Conservation (phyloP, 306 rosid genomes). For the Psophocarpus tetragonolobus region DNA sequence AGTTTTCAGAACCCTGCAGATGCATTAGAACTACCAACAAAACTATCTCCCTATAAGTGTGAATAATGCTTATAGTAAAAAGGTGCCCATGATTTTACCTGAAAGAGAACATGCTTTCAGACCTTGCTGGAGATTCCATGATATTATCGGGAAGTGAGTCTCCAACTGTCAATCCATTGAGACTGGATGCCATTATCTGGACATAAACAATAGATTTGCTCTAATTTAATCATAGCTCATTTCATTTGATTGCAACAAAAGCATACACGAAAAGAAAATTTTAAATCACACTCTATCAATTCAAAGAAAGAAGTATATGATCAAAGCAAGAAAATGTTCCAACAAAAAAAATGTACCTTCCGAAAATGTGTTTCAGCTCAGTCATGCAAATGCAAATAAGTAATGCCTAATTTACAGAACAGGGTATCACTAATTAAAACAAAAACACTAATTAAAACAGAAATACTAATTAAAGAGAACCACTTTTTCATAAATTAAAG, state of each 20-base stretch:
- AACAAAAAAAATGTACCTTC: background rate
- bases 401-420: background rate
- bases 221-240: background rate
- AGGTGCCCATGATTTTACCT: constrained; percentile 49
- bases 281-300: background rate
- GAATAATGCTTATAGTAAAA: background rate
- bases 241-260: background rate
- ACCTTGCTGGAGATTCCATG: constrained; percentile 96
- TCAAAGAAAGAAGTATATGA: background rate
- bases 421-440: too few relatives aligned
- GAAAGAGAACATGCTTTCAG: constrained; percentile 69
- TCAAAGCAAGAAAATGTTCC: background rate
- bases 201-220: constrained; percentile 1
- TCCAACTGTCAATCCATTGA: constrained; percentile 95
- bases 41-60: background rate
- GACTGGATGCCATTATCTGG: constrained; percentile 98
- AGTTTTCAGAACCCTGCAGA: background rate
- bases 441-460: background rate
- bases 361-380: constrained; percentile 19
- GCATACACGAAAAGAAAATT: background rate
- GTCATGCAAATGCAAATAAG: constrained; percentile 14
- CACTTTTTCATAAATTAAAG: background rate
- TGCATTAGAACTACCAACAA: background rate
- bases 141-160: constrained; percentile 90
- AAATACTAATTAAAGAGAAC: background rate